Conservation (phyloP, 2,329 filamentous ascomycete species). For the Aspergillus tamarii region DNA sequence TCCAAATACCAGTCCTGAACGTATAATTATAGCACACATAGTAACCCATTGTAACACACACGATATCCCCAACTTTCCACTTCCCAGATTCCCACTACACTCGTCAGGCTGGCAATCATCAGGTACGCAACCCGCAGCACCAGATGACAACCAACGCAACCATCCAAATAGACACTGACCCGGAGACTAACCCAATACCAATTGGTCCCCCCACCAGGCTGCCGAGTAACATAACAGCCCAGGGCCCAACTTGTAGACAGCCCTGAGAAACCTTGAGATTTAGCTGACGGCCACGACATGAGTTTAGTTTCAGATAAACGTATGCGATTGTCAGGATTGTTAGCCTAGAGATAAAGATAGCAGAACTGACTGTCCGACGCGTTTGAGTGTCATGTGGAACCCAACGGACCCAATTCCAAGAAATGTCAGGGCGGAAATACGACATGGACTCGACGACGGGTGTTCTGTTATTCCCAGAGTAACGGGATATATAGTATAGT, state of each 20-base stretch:
- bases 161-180: not conserved
- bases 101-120: not conserved
- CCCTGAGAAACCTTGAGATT: not conserved
- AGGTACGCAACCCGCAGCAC: not conserved
- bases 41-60: not conserved
- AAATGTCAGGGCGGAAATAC: not conserved
- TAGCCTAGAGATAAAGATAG: not conserved
- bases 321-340: not conserved
- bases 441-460: too few relatives aligned
- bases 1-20: not conserved
- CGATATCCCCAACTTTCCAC: not conserved
- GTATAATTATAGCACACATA: not conserved
- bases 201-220: not conserved
- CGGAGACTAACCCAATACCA: not conserved
- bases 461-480: too few relatives aligned
- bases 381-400: not conserved
- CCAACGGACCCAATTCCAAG: not conserved
- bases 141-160: not conserved
- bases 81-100: not conserved
- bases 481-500: not conserved
- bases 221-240: not conserved
- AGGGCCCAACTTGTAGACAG: not conserved
- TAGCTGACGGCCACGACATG: not conserved
- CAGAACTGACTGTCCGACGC: not conserved
- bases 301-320: not conserved